Base-by-base conservation (phyloP, 2,329 filamentous ascomycete genomes). In the Neurospora sp. region DNA sequence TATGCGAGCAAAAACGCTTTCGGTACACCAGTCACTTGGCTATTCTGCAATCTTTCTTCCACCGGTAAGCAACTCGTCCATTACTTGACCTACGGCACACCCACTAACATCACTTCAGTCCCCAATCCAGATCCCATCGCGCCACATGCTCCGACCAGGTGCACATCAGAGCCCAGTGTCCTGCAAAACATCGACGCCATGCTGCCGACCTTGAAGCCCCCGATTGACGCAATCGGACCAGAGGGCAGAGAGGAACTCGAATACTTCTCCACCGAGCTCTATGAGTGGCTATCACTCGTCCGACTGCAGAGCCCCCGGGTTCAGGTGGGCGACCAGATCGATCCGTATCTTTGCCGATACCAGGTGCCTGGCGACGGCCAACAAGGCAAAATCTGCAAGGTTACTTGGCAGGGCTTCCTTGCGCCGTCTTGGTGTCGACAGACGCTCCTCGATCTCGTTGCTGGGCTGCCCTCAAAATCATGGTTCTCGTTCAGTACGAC, bases 1-100 rank as follows among this genome's bases (percentile, higher is more conserved):
- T 92, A 92, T 83, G 92, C 93, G 15, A 93, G 89, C 78, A 89
- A 90, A 75, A 92, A 93, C 72, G 92, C 92, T 28, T 83, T 97
- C 28, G 87, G 85, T 67, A 80, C 84, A 65, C 87, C 89, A 1
- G 76, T 90, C 28, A 87, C 87, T 1, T 97, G 95, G 93, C 81
- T 98, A 0, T 94, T 96, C 75, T 90, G 85, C 76, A 90, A 93
- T 75, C 78, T 89, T 52, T 81, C 74, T 67, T 76, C 75, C 74
- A 82, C 81, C 72, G 80, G 86, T 88, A 81, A 73, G 78, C 72
- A 52, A 66, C 36, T 66, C 36, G 38, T 28, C 65, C 33, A 15
- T 40, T 62, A 67, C 12, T 39, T 40, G 40, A 67, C 62, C 43
- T 70, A 19, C 52, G 15, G 52, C 52, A 62, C 23, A 62, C 72